Evolutionary conservation across 305 asterid species (phyloP), one percentile per base, ranked within the genome.

Genomic region (Withania somnifera): DNA sequence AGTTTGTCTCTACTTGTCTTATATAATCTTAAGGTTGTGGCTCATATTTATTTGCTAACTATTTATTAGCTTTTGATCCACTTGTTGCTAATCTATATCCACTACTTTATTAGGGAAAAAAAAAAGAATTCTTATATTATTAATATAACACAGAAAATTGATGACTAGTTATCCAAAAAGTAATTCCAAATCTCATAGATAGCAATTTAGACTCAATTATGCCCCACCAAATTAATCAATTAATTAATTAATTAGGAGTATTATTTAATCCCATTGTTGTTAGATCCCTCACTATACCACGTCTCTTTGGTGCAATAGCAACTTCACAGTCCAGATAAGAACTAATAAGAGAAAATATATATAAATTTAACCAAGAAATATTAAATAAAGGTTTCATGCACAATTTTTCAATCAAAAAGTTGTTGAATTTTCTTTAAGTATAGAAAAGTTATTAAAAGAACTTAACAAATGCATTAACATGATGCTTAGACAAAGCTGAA

Each of bases 21-120:
- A 6, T 36, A 36, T 78, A 78, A n/a, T n/a, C n/a, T 40, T 79
- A 38, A 57, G 42, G 57, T 38, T 79, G 82, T 79, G 82, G 82
- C 28, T 79, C 36, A 57, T 42, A n/a, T 58, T 58, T 79, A 57
- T 79, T 79, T 56, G 45, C 75, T 79, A 20, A 79, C 58, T 79
- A 58, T 58, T 79, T 20, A 57, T 38, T 58, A 56, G 45, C 57
- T 7, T 58, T 47, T 61, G 26, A 47, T 73, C 79, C 60, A 73
- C 38, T 45, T 79, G 69, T 57, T 28, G 26, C 57, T 20, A 79
- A 58, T 79, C 82, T 58, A 79, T 79, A 36, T 58, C 82, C 75
- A 79, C 82, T 79, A 58, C 36, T 20, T 79, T 79, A 30, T 38
- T 79, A 45, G 56, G 28, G 26, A 7, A n/a, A 22, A 45, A 11